Evolutionary conservation across 345 rosid genomes (phyloP).

Genomic region (Eucalyptus guilfoylei): DNA sequence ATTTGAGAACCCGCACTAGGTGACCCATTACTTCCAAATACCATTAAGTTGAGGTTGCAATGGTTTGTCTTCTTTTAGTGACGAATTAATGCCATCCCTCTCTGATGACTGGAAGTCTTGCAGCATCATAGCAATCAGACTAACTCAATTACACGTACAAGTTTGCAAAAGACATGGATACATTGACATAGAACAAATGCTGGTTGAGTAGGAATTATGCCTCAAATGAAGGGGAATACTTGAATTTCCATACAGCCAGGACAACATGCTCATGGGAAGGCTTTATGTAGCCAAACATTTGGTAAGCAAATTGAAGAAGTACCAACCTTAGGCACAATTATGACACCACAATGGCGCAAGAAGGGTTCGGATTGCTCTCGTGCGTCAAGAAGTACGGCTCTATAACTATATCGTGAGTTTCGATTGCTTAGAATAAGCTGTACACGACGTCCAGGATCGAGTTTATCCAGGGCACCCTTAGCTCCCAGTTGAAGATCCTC

Average conservation of each 20-base stretch:
- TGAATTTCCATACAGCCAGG: background rate
- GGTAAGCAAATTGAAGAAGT: background rate
- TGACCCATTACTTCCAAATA: background rate
- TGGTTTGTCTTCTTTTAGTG: background rate
- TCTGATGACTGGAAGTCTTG: background rate
- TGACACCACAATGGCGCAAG: constrained; percentile 60
- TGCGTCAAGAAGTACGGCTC: constrained; percentile 75
- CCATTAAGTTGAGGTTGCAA: background rate
- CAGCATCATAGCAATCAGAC: background rate
- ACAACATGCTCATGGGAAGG: background rate
- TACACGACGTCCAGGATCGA: constrained; percentile 44
- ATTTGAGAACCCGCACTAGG: background rate
- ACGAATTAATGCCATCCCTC: background rate
- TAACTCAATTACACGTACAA: background rate
- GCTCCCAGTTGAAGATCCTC: constrained; percentile 73
- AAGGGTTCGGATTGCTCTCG: constrained; percentile 30
- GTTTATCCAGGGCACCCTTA: constrained; percentile 45
- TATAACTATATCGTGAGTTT: constrained; percentile 51
- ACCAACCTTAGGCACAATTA: constrained; percentile 86
- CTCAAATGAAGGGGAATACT: background rate
- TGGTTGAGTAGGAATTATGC: background rate
- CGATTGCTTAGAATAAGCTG: constrained; percentile 47
- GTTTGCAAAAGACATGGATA: background rate
- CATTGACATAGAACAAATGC: background rate
- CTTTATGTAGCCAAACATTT: background rate